phyloP scores from a whole-genome alignment of 208 protist species.

The Crithidia fasciculata region DNA sequence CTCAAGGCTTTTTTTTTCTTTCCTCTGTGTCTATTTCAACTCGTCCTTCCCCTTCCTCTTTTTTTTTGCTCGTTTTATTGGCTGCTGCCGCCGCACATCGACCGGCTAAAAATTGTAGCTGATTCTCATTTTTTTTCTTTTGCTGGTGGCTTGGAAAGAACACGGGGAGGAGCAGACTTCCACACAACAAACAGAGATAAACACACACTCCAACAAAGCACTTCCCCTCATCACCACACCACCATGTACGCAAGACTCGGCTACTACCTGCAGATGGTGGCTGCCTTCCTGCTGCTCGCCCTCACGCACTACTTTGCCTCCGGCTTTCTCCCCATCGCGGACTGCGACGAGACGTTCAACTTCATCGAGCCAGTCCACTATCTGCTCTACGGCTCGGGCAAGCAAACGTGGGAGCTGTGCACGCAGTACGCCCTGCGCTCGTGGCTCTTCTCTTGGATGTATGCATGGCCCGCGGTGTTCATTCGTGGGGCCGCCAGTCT shows the following conservation, averaged over 20 bases:
- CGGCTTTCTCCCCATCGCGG: constrained; percentile 76
- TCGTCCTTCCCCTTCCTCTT: too few relatives aligned
- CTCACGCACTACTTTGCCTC: constrained; percentile 64
- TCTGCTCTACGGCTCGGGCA: constrained; percentile 90
- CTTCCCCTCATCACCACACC: too few relatives aligned
- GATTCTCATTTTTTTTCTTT: too few relatives aligned
- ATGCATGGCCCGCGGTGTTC: constrained; percentile 62
- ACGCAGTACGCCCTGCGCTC: constrained; percentile 89
- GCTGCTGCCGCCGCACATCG: too few relatives aligned
- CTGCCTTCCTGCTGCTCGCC: constrained; percentile 55
- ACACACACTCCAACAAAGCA: too few relatives aligned
- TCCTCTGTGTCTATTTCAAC: too few relatives aligned
- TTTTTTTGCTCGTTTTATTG: too few relatives aligned
- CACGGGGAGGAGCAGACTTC: too few relatives aligned
- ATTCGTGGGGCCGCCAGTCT: constrained; percentile 29
- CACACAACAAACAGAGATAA: too few relatives aligned
- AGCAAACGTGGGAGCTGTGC: constrained; percentile 97
- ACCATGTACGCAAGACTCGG: constrained; percentile 30
- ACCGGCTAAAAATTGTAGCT: too few relatives aligned
- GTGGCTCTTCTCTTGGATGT: constrained; percentile 89
- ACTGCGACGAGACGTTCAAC: constrained; percentile 98
- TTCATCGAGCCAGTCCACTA: constrained; percentile 96
- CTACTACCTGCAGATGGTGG: constrained; percentile 50
- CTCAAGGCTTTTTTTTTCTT: too few relatives aligned
- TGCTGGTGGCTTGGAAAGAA: too few relatives aligned